Conservation (phyloP, 495 filamentous ascomycete species). For the Tuber brumale region DNA sequence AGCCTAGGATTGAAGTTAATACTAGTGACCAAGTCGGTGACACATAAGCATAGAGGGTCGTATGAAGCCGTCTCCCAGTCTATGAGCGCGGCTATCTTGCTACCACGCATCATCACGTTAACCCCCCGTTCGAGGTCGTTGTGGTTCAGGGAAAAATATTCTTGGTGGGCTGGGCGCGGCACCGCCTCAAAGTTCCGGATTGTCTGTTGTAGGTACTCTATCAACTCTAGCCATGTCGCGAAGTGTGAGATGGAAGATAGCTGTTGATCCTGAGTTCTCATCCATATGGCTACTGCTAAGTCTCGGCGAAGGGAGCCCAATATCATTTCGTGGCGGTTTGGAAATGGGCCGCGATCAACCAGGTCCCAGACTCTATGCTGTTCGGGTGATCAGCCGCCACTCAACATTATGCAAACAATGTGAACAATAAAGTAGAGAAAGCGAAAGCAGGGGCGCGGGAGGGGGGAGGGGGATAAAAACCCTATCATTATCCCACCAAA, state of each 20-base stretch:
- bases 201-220: no score
- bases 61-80: slow-evolving; percentile 18
- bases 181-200: no score
- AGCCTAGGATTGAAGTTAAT: no score
- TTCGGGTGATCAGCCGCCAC: neutral
- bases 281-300: neutral
- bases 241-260: neutral
- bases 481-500: neutral
- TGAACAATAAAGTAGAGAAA: no score
- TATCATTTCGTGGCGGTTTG: neutral
- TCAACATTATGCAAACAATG: neutral
- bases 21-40: no score
- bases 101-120: slow-evolving; percentile 5
- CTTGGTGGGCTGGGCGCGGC: neutral
- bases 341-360: neutral
- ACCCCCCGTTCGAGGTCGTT: slow-evolving; percentile 9
- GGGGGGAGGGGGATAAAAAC: neutral
- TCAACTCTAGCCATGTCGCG: no score
- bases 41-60: no score
- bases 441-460: no score
- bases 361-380: neutral
- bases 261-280: neutral
- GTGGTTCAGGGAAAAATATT: slow-evolving; percentile 8
- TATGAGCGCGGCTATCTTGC: slow-evolving; percentile 12
- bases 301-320: neutral